These are phyloP conservation scores for Quercus phellos DNA, from an alignment of 331 rosid species.

Conservation along the genomic window DNA sequence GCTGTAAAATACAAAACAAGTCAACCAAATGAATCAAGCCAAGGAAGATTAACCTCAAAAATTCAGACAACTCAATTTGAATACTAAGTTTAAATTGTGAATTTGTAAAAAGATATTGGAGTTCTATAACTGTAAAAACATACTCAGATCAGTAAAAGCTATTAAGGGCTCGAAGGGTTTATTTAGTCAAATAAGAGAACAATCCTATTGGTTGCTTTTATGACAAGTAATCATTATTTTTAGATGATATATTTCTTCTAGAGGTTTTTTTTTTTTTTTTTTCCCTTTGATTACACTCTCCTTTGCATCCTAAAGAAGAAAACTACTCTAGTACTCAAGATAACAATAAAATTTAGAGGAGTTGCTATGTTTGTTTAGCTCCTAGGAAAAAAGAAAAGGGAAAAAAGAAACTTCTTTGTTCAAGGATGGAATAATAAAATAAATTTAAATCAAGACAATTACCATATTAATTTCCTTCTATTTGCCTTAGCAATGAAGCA, in stretches of 20 bases:
- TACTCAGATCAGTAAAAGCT: background rate
- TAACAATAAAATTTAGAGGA: background rate
- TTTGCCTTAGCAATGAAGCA: too few relatives aligned
- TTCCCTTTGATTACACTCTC: too few relatives aligned
- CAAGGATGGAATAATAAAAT: background rate
- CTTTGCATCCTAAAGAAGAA: too few relatives aligned
- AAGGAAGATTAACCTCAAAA: background rate
- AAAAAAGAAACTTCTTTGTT: background rate
- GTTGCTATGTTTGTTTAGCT: background rate
- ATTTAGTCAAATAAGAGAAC: too few relatives aligned
- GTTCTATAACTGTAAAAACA: background rate
- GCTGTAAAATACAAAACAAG: conserved; percentile 25
- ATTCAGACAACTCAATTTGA: background rate
- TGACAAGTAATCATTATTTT: too few relatives aligned
- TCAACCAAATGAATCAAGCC: background rate
- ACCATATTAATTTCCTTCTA: too few relatives aligned
- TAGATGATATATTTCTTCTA: too few relatives aligned
- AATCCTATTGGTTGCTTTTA: too few relatives aligned
- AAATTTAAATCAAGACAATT: too few relatives aligned
- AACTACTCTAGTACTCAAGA: too few relatives aligned
- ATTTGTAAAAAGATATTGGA: background rate
- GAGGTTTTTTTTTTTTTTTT: too few relatives aligned
- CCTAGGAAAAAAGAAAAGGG: background rate
- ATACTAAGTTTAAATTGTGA: background rate
- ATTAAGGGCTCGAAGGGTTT: background rate